Base-by-base conservation (phyloP, 495 filamentous ascomycete species). In the Neurospora sp. region DNA sequence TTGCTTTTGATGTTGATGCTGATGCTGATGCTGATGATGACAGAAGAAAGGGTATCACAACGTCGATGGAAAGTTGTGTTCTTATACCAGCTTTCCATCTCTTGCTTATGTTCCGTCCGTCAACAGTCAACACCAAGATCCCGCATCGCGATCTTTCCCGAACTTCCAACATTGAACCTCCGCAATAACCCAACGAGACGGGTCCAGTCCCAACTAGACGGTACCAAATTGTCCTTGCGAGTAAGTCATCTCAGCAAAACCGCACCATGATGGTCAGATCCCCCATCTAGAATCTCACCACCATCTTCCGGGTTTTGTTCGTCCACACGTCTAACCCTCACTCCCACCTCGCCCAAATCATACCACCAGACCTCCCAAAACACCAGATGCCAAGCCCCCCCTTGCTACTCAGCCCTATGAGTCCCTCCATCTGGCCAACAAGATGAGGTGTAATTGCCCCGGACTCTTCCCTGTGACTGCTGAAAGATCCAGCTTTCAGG, bases 331-430 rank as follows among this genome's bases (percentile, higher is more conserved):
- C 27, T 35, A 65, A 65, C 27, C 27, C 53, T 65, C 53, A 65
- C 27, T 65, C 53, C 53, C 27, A 31, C 27, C 27, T 31, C 3
- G 14, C 7, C 71, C 27, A 45, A 27, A 53, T 70, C 71, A 74
- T 75, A 74, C 73, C 75, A 77, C 71, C 37, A 38, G 20, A 9
- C 38, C 40, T 37, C 27, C 71, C 37, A 75, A 76, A 77, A 39
- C 75, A 72, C 20, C 74, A 75, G 75, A 77, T 75, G 40, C n/a
- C 35, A 39, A 39, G 20, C 42, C 1, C 14, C 65, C 47, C 72
- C 73, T 59, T 37, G 38, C 53, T 35, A 3, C 53, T 35, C 53
- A 61, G 53, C 53, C 53, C 53, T 61, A 61, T 0, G 53, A 18
- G 6, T 31, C 7, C 7, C 9, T 47, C 18, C 18, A 8, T 31